Percentiles rank a stretch among this genome's conserved stretches.
Evolutionary conservation across 164 flowering plant genomes (phyloP).

Genomic region (Tetracentron sinense): DNA sequence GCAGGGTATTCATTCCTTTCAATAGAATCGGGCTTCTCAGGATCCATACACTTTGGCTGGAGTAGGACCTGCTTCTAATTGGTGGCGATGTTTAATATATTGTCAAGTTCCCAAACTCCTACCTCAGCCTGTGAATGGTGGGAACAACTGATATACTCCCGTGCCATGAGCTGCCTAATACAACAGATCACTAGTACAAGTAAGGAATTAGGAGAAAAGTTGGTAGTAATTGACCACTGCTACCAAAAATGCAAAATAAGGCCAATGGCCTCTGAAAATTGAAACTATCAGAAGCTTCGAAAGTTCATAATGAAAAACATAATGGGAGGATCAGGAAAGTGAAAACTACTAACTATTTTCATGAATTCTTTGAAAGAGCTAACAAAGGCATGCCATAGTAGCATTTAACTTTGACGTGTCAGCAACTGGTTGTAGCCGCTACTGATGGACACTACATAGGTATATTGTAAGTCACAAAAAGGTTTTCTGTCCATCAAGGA

Average conservation of each 20-base stretch:
- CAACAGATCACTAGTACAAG: not conserved
- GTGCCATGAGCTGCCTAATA: conserved; percentile 56
- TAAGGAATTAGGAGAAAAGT: not conserved
- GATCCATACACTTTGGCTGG: conserved; percentile 15
- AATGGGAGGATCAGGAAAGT: no score
- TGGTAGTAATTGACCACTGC: no score
- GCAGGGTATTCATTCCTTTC: conserved; percentile 35
- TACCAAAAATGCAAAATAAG: not conserved
- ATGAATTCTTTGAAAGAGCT: no score
- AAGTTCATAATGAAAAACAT: no score
- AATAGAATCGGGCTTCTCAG: conserved; percentile 23
- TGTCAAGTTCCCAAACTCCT: conserved; percentile 34
- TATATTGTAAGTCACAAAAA: no score
- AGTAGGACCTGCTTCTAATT: conserved; percentile 20
- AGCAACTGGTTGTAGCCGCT: no score
- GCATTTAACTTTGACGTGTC: no score
- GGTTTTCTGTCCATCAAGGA: no score
- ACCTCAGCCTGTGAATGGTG: conserved; percentile 21
- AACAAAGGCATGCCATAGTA: no score
- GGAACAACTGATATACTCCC: conserved; percentile 34
- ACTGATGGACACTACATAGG: no score
- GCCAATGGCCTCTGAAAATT: not conserved
- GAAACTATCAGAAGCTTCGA: no score
- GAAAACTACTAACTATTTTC: no score
- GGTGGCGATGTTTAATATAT: conserved; percentile 35